These are phyloP conservation scores for Penicillium sp. DNA, from an alignment of 2,329 filamentous ascomycete genomes.

Conservation along the genomic window DNA sequence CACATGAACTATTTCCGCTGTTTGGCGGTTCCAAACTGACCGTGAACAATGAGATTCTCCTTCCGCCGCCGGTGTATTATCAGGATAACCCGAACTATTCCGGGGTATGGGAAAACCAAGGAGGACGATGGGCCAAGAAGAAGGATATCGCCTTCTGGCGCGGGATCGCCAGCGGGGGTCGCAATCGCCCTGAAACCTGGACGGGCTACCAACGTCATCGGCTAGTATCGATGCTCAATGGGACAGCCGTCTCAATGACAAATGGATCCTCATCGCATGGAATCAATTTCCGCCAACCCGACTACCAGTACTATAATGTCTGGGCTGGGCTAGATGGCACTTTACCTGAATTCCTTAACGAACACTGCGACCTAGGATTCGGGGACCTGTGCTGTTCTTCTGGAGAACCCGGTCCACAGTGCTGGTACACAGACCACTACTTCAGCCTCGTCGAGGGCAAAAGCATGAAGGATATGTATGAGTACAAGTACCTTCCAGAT, in stretches of 20 bases:
- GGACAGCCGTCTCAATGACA: slow-evolving; percentile 50
- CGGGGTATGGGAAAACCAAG: slow-evolving; percentile 35
- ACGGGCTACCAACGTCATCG: slow-evolving; percentile 68
- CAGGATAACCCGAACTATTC: slow-evolving; percentile 41
- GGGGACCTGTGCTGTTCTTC: slow-evolving; percentile 44
- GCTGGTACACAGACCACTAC: slow-evolving; percentile 44
- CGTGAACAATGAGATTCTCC: slow-evolving; percentile 49
- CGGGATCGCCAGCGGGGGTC: slow-evolving; percentile 45
- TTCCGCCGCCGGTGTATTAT: slow-evolving; percentile 49
- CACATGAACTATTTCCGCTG: slow-evolving; percentile 43
- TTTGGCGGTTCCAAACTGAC: slow-evolving; percentile 48
- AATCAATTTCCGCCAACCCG: slow-evolving; percentile 25
- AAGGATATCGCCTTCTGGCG: slow-evolving; percentile 43
- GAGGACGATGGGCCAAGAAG: slow-evolving; percentile 41
- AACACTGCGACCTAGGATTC: slow-evolving; percentile 41
- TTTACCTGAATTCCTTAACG: slow-evolving; percentile 38
- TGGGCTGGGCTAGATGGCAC: slow-evolving; percentile 22
- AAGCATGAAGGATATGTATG: slow-evolving; percentile 29
- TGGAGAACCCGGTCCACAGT: slow-evolving; percentile 32
- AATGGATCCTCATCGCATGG: slow-evolving; percentile 39
- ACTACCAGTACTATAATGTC: slow-evolving; percentile 42
- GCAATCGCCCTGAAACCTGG: slow-evolving; percentile 55
- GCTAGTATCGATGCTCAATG: slow-evolving; percentile 68
- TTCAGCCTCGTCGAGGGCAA: slow-evolving; percentile 31
- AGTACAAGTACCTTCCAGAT: slow-evolving; percentile 65